phyloP scores from a whole-genome alignment of 2,329 filamentous ascomycete genomes.

The Seiridium unicorne region DNA sequence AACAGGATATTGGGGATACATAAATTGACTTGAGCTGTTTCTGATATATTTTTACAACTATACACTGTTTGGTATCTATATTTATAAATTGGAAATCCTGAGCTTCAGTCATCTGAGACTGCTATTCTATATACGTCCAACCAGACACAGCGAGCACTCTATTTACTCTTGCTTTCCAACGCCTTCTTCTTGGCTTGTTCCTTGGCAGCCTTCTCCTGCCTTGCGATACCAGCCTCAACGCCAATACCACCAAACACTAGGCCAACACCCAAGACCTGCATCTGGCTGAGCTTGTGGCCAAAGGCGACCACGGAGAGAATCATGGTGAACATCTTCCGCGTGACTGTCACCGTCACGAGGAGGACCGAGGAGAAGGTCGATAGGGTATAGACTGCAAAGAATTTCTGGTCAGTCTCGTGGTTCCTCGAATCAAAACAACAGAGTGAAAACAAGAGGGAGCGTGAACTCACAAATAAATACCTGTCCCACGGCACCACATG shows the following conservation, averaged over 20 bases:
- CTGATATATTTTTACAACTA: not conserved
- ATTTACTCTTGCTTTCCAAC: slow-evolving; percentile 14
- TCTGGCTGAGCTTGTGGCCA: slow-evolving; percentile 79
- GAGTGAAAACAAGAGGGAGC: not conserved
- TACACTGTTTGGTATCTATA: not conserved
- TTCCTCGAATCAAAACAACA: not conserved
- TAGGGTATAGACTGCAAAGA: slow-evolving; percentile 74
- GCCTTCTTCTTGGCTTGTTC: slow-evolving; percentile 58
- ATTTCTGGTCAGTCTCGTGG: not conserved
- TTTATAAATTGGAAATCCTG: too few species aligned
- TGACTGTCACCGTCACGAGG: slow-evolving; percentile 94
- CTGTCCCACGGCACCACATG: slow-evolving; percentile 89
- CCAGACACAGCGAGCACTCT: not conserved
- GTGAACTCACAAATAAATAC: slow-evolving; percentile 79
- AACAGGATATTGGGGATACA: not conserved
- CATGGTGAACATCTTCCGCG: slow-evolving; percentile 99
- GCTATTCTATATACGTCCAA: too few species aligned
- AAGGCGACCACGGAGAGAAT: slow-evolving; percentile 93
- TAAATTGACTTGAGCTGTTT: too few species aligned
- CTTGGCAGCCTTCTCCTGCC: slow-evolving; percentile 81
- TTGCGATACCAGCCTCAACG: slow-evolving; percentile 79
- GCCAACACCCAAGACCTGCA: slow-evolving; percentile 91
- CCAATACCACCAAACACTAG: slow-evolving; percentile 95
- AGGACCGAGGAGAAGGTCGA: slow-evolving; percentile 89
- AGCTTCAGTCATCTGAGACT: too few species aligned